phyloP scores from a whole-genome alignment of 2,329 filamentous ascomycete species.

The Nemania sp. region DNA sequence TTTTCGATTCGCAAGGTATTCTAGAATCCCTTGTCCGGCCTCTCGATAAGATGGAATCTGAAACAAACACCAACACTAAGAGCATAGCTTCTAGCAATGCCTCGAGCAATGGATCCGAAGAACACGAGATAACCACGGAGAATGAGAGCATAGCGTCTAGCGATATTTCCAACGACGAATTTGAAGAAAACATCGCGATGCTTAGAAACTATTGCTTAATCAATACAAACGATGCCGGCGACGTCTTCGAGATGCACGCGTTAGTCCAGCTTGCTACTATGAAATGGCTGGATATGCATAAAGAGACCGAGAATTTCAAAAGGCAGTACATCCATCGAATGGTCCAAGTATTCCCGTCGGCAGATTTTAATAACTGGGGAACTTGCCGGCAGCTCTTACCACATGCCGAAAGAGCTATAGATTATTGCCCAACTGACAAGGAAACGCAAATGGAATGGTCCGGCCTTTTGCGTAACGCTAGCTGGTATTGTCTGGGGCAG shows the following conservation, averaged over 20 bases:
- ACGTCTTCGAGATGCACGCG: conserved; percentile 56
- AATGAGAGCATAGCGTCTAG: neutral
- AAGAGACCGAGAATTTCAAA: conserved; percentile 48
- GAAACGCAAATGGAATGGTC: conserved; percentile 43
- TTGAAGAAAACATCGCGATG: conserved; percentile 52
- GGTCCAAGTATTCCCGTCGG: conserved; percentile 43
- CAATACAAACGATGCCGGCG: conserved; percentile 33
- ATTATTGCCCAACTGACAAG: conserved; percentile 13
- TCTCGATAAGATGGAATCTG: conserved; percentile 2
- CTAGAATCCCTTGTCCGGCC: conserved; percentile 49
- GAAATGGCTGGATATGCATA: conserved; percentile 50
- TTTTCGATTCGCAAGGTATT: conserved; percentile 59
- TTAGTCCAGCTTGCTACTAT: conserved; percentile 56
- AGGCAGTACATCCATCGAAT: conserved; percentile 49
- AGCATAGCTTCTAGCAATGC: neutral
- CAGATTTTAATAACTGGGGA: conserved; percentile 49
- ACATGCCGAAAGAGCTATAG: conserved; percentile 18
- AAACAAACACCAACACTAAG: neutral
- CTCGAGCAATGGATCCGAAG: conserved; percentile 40
- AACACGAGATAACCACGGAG: neutral
- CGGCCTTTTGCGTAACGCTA: neutral
- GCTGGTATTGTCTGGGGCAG: neutral
- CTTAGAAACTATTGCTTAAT: conserved; percentile 56
- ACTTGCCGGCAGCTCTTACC: conserved; percentile 24
- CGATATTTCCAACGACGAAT: conserved; percentile 25